Conservation (phyloP, 176 grass and related monocot species). For the Zizania latifolia region DNA sequence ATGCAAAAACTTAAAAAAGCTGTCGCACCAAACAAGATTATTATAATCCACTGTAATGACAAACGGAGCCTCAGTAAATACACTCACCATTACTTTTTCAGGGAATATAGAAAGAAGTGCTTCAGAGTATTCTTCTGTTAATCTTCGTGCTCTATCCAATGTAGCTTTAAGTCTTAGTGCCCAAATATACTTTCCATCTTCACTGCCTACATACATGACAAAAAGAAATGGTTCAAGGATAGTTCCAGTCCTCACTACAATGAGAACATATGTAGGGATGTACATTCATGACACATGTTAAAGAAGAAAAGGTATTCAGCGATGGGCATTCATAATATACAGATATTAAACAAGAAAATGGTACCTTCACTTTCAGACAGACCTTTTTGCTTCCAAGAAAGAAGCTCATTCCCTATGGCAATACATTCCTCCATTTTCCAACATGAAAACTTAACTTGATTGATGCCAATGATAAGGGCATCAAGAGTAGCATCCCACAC, state of each 20-base stretch:
- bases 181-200: conserved; percentile 90
- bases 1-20: too few species aligned
- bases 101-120: conserved; percentile 86
- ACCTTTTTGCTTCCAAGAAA: conserved; percentile 73
- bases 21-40: too few species aligned
- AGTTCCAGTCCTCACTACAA: background rate
- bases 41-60: too few species aligned
- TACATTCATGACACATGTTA: conserved; percentile 1
- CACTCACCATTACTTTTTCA: conserved; percentile 72
- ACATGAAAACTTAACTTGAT: conserved; percentile 77
- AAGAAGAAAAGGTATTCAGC: conserved; percentile 5
- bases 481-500: conserved; percentile 65
- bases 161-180: conserved; percentile 84
- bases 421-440: conserved; percentile 77
- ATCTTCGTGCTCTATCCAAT: conserved; percentile 83
- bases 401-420: conserved; percentile 80
- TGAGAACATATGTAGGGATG: background rate
- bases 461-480: conserved; percentile 66
- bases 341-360: conserved; percentile 11
- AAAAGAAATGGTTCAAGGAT: conserved; percentile 15
- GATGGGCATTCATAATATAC: background rate
- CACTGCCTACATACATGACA: conserved; percentile 53
- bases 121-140: conserved; percentile 95
- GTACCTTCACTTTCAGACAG: conserved; percentile 80
- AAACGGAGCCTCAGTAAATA: background rate